phyloP scores from a whole-genome alignment of 1,284 basidiomycete genomes.

The Cryptococcus hybrid region DNA sequence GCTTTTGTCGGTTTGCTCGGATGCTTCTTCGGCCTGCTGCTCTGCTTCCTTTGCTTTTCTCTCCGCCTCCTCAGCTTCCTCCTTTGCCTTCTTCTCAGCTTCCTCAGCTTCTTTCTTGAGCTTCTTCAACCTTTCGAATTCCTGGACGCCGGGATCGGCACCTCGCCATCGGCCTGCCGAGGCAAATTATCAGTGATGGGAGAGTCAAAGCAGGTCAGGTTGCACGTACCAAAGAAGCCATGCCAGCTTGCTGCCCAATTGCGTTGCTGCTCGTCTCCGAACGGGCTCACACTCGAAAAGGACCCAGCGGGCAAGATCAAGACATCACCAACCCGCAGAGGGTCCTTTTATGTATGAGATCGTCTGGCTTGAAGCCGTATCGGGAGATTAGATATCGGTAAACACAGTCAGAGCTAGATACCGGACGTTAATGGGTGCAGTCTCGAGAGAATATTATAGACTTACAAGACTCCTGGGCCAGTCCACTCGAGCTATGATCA shows the following conservation, averaged over 20 bases:
- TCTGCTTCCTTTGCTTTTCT: conserved; percentile 2
- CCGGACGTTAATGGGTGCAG: neutral
- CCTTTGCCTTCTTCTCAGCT: conserved; percentile 12
- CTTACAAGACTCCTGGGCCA: conserved; percentile 40
- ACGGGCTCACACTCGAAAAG: conserved; percentile 30
- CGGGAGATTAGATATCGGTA: conserved; percentile 35
- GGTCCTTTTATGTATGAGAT: conserved; percentile 27
- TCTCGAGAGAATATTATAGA: neutral
- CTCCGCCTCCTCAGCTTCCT: conserved; percentile 7
- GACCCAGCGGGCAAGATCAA: conserved; percentile 36
- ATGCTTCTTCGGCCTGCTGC: conserved; percentile 3
- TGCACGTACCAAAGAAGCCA: conserved; percentile 29
- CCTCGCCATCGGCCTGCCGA: conserved; percentile 28
- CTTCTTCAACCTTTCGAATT: conserved; percentile 30
- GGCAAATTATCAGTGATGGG: neutral
- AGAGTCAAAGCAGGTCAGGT: neutral
- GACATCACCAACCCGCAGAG: conserved; percentile 34
- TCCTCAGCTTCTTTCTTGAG: conserved; percentile 27
- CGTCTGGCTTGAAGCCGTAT: conserved; percentile 34
- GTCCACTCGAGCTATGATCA: conserved; percentile 35
- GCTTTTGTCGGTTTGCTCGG: neutral
- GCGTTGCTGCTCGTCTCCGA: conserved; percentile 23
- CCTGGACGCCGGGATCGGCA: conserved; percentile 28
- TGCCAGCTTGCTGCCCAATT: conserved; percentile 37
- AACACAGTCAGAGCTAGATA: conserved; percentile 33